These are phyloP conservation scores for Beauveria australis DNA, from an alignment of 2,329 filamentous ascomycete species.

Conservation along the genomic window DNA sequence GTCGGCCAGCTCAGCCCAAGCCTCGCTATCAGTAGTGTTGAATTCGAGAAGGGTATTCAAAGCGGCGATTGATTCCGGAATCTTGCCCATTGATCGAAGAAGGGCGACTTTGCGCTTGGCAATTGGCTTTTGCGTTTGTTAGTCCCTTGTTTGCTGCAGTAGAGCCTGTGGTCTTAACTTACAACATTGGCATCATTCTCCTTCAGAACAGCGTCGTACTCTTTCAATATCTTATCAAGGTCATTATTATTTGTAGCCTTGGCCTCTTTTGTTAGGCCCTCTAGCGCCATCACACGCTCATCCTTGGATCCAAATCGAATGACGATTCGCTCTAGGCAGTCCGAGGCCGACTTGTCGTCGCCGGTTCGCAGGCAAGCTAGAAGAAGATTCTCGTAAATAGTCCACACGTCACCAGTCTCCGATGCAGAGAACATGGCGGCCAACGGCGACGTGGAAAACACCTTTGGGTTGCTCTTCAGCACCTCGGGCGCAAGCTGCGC, in stretches of 20 bases:
- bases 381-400: slow-evolving; percentile 77
- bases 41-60: slow-evolving; percentile 71
- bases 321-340: slow-evolving; percentile 67
- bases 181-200: slow-evolving; percentile 63
- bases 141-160: background rate
- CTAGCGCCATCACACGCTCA: slow-evolving; percentile 76
- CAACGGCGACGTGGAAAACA: slow-evolving; percentile 46
- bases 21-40: slow-evolving; percentile 82
- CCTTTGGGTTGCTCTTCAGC: slow-evolving; percentile 44
- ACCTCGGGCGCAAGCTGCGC: slow-evolving; percentile 54
- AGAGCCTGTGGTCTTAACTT: background rate
- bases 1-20: slow-evolving; percentile 86
- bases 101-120: slow-evolving; percentile 78
- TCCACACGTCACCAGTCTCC: slow-evolving; percentile 77
- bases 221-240: slow-evolving; percentile 61
- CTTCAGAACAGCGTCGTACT: slow-evolving; percentile 68
- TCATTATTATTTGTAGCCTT: slow-evolving; percentile 57
- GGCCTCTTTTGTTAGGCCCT: slow-evolving; percentile 79
- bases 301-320: slow-evolving; percentile 76
- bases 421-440: slow-evolving; percentile 44
- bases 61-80: slow-evolving; percentile 63
- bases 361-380: slow-evolving; percentile 76
- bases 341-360: slow-evolving; percentile 68
- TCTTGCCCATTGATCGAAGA: slow-evolving; percentile 62
- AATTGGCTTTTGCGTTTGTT: slow-evolving; percentile 53